Base-by-base conservation (phyloP, 2,329 filamentous ascomycete genomes). In the Diaporthe caulivora region DNA sequence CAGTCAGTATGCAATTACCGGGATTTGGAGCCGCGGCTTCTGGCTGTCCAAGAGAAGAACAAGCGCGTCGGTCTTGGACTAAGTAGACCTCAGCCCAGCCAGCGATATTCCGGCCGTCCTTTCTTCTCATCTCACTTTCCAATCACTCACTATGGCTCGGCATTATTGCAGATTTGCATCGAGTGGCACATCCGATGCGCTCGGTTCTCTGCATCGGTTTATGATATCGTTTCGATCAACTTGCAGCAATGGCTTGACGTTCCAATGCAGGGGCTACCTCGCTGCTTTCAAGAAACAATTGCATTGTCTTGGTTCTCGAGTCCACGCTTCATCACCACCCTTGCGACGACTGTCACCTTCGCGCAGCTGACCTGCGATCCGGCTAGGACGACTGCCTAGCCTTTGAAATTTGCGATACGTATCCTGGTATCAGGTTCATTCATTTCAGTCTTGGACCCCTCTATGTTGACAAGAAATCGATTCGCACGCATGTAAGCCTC, bases 241-340 rank as follows among this genome's bases (percentile, higher is more conserved):
- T 24, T 15, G 10, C 40, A 11, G 24, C 26, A 29, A 62, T 44
- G 58, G 6, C 17, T 47, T 55, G 37, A 64, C 34, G 17, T 26
- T 24, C 57, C 40, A 57, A 17, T 29, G 24, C 34, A 40, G 13
- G 47, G 71, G 18, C 34, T 31, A 24, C n/a, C 3, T 31, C 24
- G n/a, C 37, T 9, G 9, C 26, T 21, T 51, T 31, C n/a, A n/a
- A 42, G 31, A 37, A 40, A 74, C 70, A 74, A 74, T 72, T n/a
- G 70, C 65, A 58, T 72, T 74, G 73, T 74, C 49, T 55, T 18
- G 40, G 53, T 58, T n/a, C 26, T 40, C 70, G 73, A 74, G 51
- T 72, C 64, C 70, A 58, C 49, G 18, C 3, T 2, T n/a, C n/a
- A n/a, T 51, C 18, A 24, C 29, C 18, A n/a, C 34, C 40, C 55